These are phyloP conservation scores for Trypanosoma rangeli DNA, from an alignment of 208 protist genomes.

Conservation along the genomic window DNA sequence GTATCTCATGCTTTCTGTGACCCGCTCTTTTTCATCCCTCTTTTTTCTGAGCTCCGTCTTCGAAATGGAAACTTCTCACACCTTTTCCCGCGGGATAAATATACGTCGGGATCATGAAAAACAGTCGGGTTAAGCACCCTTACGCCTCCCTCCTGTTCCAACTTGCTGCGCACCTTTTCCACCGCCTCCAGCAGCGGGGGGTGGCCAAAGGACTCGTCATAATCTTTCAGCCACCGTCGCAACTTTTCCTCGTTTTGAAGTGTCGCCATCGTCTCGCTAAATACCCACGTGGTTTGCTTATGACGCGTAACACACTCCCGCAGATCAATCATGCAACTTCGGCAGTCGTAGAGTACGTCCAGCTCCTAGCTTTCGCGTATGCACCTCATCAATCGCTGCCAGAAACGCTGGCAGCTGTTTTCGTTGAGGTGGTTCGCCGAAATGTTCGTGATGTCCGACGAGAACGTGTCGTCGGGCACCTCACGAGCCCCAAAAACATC, in stretches of 20 bases:
- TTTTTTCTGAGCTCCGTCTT: not conserved
- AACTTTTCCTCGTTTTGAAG: constrained; percentile 68
- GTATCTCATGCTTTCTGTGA: not conserved
- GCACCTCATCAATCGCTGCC: constrained; percentile 78
- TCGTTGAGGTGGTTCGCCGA: constrained; percentile 67
- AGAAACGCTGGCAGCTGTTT: constrained; percentile 82
- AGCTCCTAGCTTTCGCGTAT: constrained; percentile 83
- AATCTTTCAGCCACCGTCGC: constrained; percentile 65
- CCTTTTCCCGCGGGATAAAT: constrained; percentile 48
- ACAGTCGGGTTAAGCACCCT: constrained; percentile 78
- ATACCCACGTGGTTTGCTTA: constrained; percentile 85
- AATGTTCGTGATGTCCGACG: constrained; percentile 51
- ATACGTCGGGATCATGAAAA: constrained; percentile 86
- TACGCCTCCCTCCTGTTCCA: constrained; percentile 75
- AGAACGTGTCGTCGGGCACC: constrained; percentile 57
- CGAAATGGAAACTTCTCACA: not conserved
- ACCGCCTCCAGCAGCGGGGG: constrained; percentile 84
- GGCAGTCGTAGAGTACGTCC: constrained; percentile 88
- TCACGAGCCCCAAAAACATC: constrained; percentile 77
- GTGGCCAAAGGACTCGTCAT: constrained; percentile 80
- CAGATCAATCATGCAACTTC: constrained; percentile 80
- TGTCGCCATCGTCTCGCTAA: constrained; percentile 84
- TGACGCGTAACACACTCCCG: constrained; percentile 76
- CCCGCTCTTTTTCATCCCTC: not conserved
- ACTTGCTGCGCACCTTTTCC: constrained; percentile 41